phyloP scores from a whole-genome alignment of 164 flowering plant genomes.

The Cinnamomum micranthum region DNA sequence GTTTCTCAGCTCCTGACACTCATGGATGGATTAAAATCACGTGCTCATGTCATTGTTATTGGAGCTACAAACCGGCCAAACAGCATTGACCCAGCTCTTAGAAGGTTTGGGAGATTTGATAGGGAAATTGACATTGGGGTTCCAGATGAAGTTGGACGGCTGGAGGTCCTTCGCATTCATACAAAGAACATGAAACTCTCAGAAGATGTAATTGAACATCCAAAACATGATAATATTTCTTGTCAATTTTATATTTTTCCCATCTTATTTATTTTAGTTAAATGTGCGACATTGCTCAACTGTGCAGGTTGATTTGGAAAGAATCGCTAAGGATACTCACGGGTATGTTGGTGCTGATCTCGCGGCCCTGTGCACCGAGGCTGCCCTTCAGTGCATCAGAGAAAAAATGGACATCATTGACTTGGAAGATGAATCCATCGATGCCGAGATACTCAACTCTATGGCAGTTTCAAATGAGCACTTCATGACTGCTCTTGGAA shows the following conservation, averaged over 20 bases:
- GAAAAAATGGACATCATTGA: slow-evolving; percentile 92
- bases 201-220: slow-evolving; percentile 48
- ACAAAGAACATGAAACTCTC: slow-evolving; percentile 91
- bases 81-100: slow-evolving; percentile 84
- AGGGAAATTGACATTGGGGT: slow-evolving; percentile 87
- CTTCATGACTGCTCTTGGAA: slow-evolving; percentile 79
- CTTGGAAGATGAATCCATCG: slow-evolving; percentile 76
- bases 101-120: slow-evolving; percentile 86
- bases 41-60: slow-evolving; percentile 82
- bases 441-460: slow-evolving; percentile 82
- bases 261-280: background rate
- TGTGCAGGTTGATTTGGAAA: slow-evolving; percentile 70
- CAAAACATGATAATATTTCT: background rate
- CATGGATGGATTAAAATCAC: slow-evolving; percentile 84
- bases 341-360: slow-evolving; percentile 89
- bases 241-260: background rate
- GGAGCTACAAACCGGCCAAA: slow-evolving; percentile 89
- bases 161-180: slow-evolving; percentile 86
- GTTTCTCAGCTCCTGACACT: slow-evolving; percentile 84
- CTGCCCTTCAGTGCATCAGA: slow-evolving; percentile 84
- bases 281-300: background rate
- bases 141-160: slow-evolving; percentile 87
- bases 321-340: slow-evolving; percentile 70
- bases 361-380: slow-evolving; percentile 82
- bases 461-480: slow-evolving; percentile 86